Conservation (phyloP, 2,329 filamentous ascomycete species). For the Phialophora expanda region DNA sequence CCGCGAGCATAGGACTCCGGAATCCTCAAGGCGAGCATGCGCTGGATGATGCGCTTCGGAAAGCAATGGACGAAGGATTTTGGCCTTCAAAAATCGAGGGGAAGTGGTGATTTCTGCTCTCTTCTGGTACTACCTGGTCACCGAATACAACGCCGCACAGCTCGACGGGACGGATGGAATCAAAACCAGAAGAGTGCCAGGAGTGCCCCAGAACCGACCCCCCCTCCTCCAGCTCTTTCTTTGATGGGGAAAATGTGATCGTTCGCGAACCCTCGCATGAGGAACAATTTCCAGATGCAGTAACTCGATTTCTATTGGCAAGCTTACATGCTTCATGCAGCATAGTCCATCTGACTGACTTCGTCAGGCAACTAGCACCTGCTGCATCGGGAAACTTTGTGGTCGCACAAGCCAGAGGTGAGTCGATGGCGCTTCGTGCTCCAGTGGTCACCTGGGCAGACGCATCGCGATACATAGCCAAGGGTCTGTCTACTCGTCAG, state of each 20-base stretch:
- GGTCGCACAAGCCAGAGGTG: background rate
- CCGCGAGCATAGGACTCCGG: background rate
- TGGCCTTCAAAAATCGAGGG: background rate
- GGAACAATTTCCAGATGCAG: slow-evolving; percentile 14
- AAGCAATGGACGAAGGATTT: background rate
- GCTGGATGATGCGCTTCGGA: background rate
- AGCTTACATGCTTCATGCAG: slow-evolving; percentile 2
- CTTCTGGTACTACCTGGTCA: background rate
- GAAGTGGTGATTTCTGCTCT: background rate
- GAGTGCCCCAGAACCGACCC: background rate
- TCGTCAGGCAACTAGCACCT: background rate
- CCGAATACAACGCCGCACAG: background rate
- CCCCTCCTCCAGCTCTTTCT: background rate
- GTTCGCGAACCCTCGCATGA: background rate
- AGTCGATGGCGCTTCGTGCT: background rate
- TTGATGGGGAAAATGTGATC: background rate
- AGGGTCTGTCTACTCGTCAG: background rate
- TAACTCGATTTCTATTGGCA: background rate
- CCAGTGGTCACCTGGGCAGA: background rate
- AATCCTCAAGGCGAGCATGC: background rate
- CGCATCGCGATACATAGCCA: background rate
- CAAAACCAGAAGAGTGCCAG: background rate
- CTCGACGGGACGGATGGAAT: background rate
- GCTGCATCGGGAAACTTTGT: background rate
- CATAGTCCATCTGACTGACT: background rate